Evolutionary conservation across 179 eudicot genomes (phyloP), one percentile per base, ranked within the genome.

Genomic region (Nepenthes alata): DNA sequence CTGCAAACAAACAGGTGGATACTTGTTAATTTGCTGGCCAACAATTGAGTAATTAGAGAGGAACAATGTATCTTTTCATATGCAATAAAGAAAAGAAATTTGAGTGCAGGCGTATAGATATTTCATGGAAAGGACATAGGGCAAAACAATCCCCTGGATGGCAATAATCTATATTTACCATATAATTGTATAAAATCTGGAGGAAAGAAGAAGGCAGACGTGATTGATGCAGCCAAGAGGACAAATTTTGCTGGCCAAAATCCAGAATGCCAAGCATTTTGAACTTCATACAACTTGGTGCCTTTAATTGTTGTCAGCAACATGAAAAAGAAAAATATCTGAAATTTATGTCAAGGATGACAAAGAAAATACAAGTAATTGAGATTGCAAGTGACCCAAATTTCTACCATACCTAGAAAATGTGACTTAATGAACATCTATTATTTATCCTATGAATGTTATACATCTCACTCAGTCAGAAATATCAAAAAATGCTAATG

Each of bases 301-400:
- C 91, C 78, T 53, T 67, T 67, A 57, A 72, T 60, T 61, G 98
- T 88, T 41, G 89, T 74, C 35, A 89, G 65, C 73, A 89, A 82
- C 95, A 91, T 88, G 54, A 78, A 9, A 66, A 83, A 75, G 83
- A 89, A 91, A 78, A 89, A 89, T 67, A 81, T 84, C 98, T 89
- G 72, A 55, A 44, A 37, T 35, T 2, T 2, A 34, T 47, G 91
- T 88, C 73, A 91, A 88, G 91, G 91, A 67, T 67, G 53, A 63
- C 4, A 16, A 6, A 63, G 13, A 57, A 16, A 61, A 50, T 10
- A 44, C 6, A 2, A 10, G 37, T 7, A 62, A 16, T 15, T 2
- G 16, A 12, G 47, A 34, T 59, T 44, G 3, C 44, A 60, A 45
- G 45, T 7, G 11, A 13, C 9, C 12, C 4, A 10, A 50, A 5